Evolutionary conservation across 2,329 filamentous ascomycete species (phyloP), one percentile per base, ranked within the genome.

Genomic region (Coniochaeta prunicola): DNA sequence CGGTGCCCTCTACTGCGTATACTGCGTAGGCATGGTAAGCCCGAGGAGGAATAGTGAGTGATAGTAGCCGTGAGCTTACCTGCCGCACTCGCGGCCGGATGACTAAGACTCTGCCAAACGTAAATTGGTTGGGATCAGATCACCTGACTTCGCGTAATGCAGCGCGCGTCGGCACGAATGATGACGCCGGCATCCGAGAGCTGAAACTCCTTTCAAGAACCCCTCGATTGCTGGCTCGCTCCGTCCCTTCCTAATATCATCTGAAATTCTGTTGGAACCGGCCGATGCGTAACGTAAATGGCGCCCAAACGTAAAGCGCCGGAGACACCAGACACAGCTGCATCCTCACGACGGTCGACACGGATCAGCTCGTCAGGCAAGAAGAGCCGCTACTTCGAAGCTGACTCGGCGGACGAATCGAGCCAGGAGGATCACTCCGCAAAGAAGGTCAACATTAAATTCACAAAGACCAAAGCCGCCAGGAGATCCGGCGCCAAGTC

Each of bases 341-440:
- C 58, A 19, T 56, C 54, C 15, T 30, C 30, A 30, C 76, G 77
- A 19, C 75, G 78, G n/a, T 84, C 81, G 6, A 66, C 71, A 24
- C 80, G 81, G 50, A 66, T 78, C 38, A 75, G 70, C 66, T 75
- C 74, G 28, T 71, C 74, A 1, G 67, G 63, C 21, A 71, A 75
- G 63, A 82, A 76, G 71, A 83, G 80, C 70, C 70, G 69, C 19
- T 84, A 83, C 66, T 83, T 83, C 65, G 80, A 81, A 59, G 67
- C 61, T 56, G 65, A 69, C 12, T 67, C 69, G 3, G 24, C 17
- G 6, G 66, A 68, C 0, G 64, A 67, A 4, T 4, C 55, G 54
- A 34, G 50, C 13, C 54, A 64, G 9, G 26, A 57, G 12, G 45
- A 48, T 4, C 6, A 17, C 36, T 30, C 21, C 21, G 21, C 45